Evolutionary conservation across 2,329 filamentous ascomycete species (phyloP), one percentile per base, ranked within the genome.

Genomic region (Didymella pinodella): DNA sequence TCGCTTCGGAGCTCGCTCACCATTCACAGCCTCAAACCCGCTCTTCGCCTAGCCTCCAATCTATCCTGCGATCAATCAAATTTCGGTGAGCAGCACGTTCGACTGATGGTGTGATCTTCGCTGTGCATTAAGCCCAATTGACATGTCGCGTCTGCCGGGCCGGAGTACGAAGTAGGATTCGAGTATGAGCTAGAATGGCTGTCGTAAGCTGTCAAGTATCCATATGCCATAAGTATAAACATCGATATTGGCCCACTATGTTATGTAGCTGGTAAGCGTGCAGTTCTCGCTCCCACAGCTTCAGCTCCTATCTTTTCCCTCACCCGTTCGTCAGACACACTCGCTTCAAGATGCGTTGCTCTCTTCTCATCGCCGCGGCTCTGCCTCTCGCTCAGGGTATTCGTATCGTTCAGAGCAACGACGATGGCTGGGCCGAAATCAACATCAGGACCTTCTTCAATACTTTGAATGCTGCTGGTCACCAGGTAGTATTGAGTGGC

Each of bases 371-470:
- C 43, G 62, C 62, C 50, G 65, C 64, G 22, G 65, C 65, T 32
- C 59, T 69, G 46, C 71, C 73, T 31, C 55, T 75, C 16, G 62
- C 65, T 16, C 69, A 70, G 40, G 72, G 67, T 26, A 52, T 73
- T 12, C 72, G 72, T 40, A 71, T 75, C 67, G 71, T 91, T 53
- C 85, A 88, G 56, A 84, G 84, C 64, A 91, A 91, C 74, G 89
- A 91, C 64, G 89, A 91, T 70, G 89, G 89, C 32, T 91, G 89
- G 89, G 87, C 88, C 5, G 89, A 90, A 77, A 82, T 83, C 40
- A 90, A 91, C 68, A 77, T 88, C 48, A 84, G 89, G 16, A 81
- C 82, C 0, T 78, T 90, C 50, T 85, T 88, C 75, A 75, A 85
- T 51, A 79, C 81, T 12, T 76, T 91, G 40, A 81, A 76, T 10